phyloP scores from a whole-genome alignment of 441 rosid species.

The Brassica hybrid region DNA sequence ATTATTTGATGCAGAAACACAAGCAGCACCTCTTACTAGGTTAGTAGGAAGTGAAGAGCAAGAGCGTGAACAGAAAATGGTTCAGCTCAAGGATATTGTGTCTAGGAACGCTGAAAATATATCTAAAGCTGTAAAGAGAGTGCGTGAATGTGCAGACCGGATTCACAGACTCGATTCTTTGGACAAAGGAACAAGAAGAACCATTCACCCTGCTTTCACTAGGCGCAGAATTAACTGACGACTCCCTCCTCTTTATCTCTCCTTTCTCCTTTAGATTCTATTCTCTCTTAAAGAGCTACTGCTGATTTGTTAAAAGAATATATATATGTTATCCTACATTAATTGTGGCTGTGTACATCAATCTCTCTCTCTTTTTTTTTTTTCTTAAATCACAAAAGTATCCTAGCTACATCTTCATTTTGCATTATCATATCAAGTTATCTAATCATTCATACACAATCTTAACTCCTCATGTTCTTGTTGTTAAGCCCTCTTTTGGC shows the following conservation, averaged over 20 bases:
- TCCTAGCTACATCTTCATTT: no score
- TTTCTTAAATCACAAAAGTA: no score
- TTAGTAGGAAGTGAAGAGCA: slow-evolving; percentile 10
- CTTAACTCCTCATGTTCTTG: slow-evolving; percentile 13
- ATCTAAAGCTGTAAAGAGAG: slow-evolving; percentile 39
- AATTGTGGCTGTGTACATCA: no score
- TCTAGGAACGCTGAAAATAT: slow-evolving; percentile 27
- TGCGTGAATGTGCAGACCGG: slow-evolving; percentile 26
- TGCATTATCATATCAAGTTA: neutral
- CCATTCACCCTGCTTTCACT: slow-evolving; percentile 33
- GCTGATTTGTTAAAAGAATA: no score
- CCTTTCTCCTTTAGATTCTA: neutral
- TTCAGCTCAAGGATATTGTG: slow-evolving; percentile 32
- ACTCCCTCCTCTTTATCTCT: neutral
- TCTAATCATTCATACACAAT: slow-evolving; percentile 10
- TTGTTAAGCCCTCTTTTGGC: slow-evolving; percentile 12
- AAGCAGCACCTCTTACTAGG: neutral
- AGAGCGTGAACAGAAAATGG: slow-evolving; percentile 18
- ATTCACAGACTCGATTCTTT: slow-evolving; percentile 35
- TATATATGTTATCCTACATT: no score
- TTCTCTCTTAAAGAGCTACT: no score
- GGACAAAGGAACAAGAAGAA: neutral
- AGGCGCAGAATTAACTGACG: slow-evolving; percentile 25
- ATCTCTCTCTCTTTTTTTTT: no score
- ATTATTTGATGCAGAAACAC: slow-evolving; percentile 14